Percentiles rank a stretch among this genome's conserved stretches.
Conservation (phyloP, 1,284 basidiomycete genomes). For the Cutaneotrichosporon cyanovorans region DNA sequence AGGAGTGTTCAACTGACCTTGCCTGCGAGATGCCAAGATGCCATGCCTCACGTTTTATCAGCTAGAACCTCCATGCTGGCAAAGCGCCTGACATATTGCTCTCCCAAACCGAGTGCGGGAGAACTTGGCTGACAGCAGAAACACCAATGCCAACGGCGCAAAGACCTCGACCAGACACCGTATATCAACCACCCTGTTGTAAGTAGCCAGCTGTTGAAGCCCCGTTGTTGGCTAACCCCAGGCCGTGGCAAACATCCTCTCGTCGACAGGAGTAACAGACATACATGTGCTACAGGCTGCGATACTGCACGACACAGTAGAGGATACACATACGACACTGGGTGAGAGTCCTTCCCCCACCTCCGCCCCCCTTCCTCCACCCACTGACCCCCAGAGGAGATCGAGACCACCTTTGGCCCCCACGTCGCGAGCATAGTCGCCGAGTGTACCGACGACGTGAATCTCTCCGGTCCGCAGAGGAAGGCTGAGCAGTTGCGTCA, state of each 20-base stretch:
- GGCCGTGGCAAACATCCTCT: slow-evolving; percentile 42
- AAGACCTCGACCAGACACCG: slow-evolving; percentile 44
- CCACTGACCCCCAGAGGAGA: slow-evolving; percentile 27
- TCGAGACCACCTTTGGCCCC: slow-evolving; percentile 36
- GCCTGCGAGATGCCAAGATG: too few relatives aligned
- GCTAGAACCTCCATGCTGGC: too few relatives aligned
- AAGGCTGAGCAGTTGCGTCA: slow-evolving; percentile 45
- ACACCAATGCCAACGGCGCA: slow-evolving; percentile 44
- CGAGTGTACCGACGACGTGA: slow-evolving; percentile 41
- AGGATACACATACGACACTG: slow-evolving; percentile 45
- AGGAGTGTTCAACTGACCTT: too few relatives aligned
- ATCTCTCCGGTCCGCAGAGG: slow-evolving; percentile 28
- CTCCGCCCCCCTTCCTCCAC: neutral
- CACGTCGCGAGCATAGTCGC: slow-evolving; percentile 43
- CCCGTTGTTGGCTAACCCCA: slow-evolving; percentile 8
- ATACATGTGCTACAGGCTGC: slow-evolving; percentile 43
- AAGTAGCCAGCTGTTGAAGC: slow-evolving; percentile 1
- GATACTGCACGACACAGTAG: slow-evolving; percentile 46
- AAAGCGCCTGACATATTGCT: too few relatives aligned
- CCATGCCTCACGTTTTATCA: too few relatives aligned
- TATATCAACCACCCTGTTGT: slow-evolving; percentile 46
- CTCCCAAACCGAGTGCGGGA: neutral
- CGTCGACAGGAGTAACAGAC: slow-evolving; percentile 39
- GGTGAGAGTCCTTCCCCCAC: slow-evolving; percentile 19
- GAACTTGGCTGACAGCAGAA: slow-evolving; percentile 24